These are phyloP conservation scores for Vachellia collinsii DNA, from an alignment of 306 rosid genomes.

Conservation along the genomic window DNA sequence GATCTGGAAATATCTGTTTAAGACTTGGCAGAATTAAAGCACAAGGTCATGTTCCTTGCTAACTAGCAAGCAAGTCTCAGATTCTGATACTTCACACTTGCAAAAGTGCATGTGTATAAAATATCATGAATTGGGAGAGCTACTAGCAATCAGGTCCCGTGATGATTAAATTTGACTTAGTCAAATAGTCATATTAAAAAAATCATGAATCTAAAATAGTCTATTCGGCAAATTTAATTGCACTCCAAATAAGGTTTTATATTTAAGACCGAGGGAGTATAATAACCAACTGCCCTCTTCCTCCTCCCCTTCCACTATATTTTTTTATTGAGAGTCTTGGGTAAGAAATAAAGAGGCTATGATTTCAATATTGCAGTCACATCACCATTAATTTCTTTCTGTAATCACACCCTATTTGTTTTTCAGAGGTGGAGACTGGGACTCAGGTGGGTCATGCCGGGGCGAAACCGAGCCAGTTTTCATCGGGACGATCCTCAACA, in stretches of 20 bases:
- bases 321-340: constrained; percentile 1
- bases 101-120: neutral
- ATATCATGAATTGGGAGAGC: neutral
- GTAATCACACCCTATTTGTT: neutral
- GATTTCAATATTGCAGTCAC: neutral
- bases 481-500: constrained; percentile 66
- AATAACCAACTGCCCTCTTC: no score
- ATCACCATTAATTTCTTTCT: neutral
- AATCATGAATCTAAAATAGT: neutral
- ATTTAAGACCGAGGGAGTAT: no score
- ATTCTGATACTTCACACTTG: neutral
- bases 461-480: constrained; percentile 86
- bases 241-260: no score
- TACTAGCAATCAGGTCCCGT: neutral
- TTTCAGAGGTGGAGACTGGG: constrained; percentile 97
- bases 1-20: neutral
- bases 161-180: no score
- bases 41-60: neutral
- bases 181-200: neutral
- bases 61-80: neutral
- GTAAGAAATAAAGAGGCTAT: neutral
- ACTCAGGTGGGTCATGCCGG: constrained; percentile 92
- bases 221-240: no score
- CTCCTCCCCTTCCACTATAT: neutral
- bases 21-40: neutral